phyloP scores from a whole-genome alignment of 1,284 basidiomycete species.

The Abortiporus biennis region DNA sequence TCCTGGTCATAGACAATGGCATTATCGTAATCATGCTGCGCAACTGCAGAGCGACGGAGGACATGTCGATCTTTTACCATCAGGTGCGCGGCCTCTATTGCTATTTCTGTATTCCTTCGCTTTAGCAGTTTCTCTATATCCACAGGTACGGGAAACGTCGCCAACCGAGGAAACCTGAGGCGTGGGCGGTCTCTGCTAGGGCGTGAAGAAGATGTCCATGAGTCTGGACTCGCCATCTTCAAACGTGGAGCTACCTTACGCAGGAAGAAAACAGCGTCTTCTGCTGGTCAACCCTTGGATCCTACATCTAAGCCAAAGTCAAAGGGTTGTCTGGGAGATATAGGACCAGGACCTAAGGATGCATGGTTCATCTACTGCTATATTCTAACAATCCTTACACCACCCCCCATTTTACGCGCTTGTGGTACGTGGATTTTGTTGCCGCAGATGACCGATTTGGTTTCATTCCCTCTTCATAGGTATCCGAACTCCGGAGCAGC shows the following conservation, averaged over 20 bases:
- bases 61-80: constrained; percentile 68
- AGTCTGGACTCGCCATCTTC: constrained; percentile 84
- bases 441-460: constrained; percentile 4
- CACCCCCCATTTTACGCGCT: constrained; percentile 60
- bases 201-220: constrained; percentile 81
- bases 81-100: constrained; percentile 48
- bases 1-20: constrained; percentile 90
- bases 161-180: constrained; percentile 58
- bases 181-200: constrained; percentile 85
- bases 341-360: constrained; percentile 83
- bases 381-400: constrained; percentile 81
- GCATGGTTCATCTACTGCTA: constrained; percentile 97
- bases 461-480: constrained; percentile 37
- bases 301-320: constrained; percentile 37
- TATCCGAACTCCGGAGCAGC: constrained; percentile 87
- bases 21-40: constrained; percentile 89
- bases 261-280: constrained; percentile 54
- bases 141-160: constrained; percentile 79
- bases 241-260: constrained; percentile 76
- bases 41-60: constrained; percentile 68
- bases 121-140: constrained; percentile 8
- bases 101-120: constrained; percentile 1
- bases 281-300: constrained; percentile 28
- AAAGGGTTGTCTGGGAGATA: constrained; percentile 59
- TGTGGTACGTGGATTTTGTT: constrained; percentile 48